These are phyloP conservation scores for Cryptococcus amylolentus DNA, from an alignment of 1,284 basidiomycete species.

Conservation along the genomic window DNA sequence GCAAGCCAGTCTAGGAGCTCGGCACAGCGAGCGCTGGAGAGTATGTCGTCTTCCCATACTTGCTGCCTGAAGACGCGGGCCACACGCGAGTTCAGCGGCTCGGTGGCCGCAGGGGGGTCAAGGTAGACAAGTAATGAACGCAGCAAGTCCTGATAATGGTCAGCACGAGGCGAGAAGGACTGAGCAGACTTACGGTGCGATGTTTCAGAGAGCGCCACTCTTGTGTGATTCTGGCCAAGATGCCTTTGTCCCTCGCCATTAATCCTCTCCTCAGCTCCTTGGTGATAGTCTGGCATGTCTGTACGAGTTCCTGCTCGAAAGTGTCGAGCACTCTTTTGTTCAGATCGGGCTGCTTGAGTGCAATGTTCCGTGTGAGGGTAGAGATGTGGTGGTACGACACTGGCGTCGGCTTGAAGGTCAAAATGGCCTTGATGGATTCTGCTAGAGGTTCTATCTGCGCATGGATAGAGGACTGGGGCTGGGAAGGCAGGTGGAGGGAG, in stretches of 20 bases:
- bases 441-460: conserved; percentile 13
- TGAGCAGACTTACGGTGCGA: not conserved
- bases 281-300: not conserved
- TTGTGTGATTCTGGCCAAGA: conserved; percentile 14
- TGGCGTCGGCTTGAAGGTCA: conserved; percentile 23
- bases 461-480: conserved; percentile 4
- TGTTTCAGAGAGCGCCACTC: not conserved
- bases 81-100: not conserved
- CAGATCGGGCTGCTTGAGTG: conserved; percentile 28
- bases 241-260: conserved; percentile 28
- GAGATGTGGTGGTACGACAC: conserved; percentile 32
- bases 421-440: conserved; percentile 21
- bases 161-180: not conserved
- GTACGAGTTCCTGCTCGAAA: conserved; percentile 25
- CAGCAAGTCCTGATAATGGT: conserved; percentile 28
- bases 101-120: conserved; percentile 16
- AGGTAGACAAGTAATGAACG: conserved; percentile 46
- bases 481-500: not conserved
- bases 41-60: conserved; percentile 56
- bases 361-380: conserved; percentile 22
- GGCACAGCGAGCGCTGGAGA: conserved; percentile 54
- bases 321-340: not conserved
- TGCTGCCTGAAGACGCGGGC: conserved; percentile 24
- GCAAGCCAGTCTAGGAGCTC: conserved; percentile 60
- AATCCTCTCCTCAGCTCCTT: conserved; percentile 29